Base-by-base conservation (phyloP, 164 flowering plant genomes). In the Aristolochia fimbriata region DNA sequence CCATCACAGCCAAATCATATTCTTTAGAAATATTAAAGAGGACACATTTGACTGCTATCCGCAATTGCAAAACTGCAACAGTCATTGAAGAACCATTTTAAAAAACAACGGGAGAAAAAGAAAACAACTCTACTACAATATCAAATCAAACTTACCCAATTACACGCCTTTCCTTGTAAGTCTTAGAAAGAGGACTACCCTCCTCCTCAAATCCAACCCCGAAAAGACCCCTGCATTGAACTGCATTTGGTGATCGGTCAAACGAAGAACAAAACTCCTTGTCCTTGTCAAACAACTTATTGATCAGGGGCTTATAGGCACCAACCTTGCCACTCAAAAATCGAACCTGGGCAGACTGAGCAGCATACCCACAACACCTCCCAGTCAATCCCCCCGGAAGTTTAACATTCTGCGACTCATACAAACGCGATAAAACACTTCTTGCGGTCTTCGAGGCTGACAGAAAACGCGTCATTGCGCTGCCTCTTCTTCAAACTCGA, bases 171-270 rank as follows among this genome's bases (percentile, higher is more conserved):
- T 90, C 97, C 72, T 90, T 88, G 52, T 87, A 76, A 3, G 77
- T 77, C 69, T 80, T 87, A 3, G 95, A 78, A 16, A 90, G 70
- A 53, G 76, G 74, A 61, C 62, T 71, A 13, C 83, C 92, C 59
- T 90, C 86, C 46, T 81, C 90, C 12, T 92, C 97, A 64, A 85
- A 93, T 15, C 85, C 85, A 55, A 83, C 80, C 11, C 97, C 88
- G 61, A 90, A 78, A 76, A 90, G 87, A 0, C 60, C 53, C 76
- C 97, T 81, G 60, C 48, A 77, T 50, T 84, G 92, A 19, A 73
- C 31, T 61, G 58, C 59, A 59, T 53, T 45, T 41, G 17, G 47
- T 22, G 48, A 19, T 15, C 47, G 57, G 0, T 69, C 56, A 37
- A 57, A 57, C 45, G 59, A 62, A 47, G 33, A 25, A 2, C n/a